phyloP scores from a whole-genome alignment of 495 filamentous ascomycete species.

The Penicillium mononematosum region DNA sequence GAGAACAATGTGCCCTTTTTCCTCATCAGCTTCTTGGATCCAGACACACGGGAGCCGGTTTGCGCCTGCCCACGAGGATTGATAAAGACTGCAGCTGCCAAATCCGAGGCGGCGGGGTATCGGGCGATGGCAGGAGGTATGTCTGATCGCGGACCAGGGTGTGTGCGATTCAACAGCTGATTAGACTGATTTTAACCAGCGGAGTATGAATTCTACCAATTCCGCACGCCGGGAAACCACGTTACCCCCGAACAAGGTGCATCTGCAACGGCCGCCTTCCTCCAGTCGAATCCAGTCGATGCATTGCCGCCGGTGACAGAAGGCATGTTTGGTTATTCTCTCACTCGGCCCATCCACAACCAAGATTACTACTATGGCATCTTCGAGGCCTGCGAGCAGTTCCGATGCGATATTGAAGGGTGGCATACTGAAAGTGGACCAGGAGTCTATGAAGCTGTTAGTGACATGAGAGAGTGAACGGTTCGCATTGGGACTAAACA shows the following conservation, averaged over 20 bases:
- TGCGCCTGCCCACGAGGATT: conserved; percentile 82
- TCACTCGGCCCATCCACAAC: conserved; percentile 90
- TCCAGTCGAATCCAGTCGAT: conserved; percentile 69
- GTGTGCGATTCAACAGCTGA: conserved; percentile 1
- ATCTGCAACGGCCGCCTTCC: conserved; percentile 70
- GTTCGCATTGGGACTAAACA: conserved; percentile 10
- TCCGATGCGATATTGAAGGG: conserved; percentile 83
- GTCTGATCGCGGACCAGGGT: conserved; percentile 4
- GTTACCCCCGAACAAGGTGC: conserved; percentile 54
- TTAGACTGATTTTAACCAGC: conserved; percentile 49
- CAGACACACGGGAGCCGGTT: conserved; percentile 55
- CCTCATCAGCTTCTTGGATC: conserved; percentile 77
- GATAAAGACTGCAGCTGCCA: conserved; percentile 65
- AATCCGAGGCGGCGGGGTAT: conserved; percentile 61
- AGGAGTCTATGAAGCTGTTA: conserved; percentile 89
- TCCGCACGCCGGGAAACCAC: conserved; percentile 61
- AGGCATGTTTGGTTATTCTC: conserved; percentile 97
- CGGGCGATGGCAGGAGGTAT: conserved; percentile 92
- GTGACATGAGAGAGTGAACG: conserved; percentile 19
- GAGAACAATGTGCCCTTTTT: conserved; percentile 93
- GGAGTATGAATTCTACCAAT: conserved; percentile 98
- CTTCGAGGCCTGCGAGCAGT: conserved; percentile 77
- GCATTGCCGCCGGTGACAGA: conserved; percentile 78
- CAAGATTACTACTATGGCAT: conserved; percentile 93
- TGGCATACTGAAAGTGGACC: conserved; percentile 98